phyloP scores from a whole-genome alignment of 1,139 yeast genomes.

The Suhomyces terraborum region DNA sequence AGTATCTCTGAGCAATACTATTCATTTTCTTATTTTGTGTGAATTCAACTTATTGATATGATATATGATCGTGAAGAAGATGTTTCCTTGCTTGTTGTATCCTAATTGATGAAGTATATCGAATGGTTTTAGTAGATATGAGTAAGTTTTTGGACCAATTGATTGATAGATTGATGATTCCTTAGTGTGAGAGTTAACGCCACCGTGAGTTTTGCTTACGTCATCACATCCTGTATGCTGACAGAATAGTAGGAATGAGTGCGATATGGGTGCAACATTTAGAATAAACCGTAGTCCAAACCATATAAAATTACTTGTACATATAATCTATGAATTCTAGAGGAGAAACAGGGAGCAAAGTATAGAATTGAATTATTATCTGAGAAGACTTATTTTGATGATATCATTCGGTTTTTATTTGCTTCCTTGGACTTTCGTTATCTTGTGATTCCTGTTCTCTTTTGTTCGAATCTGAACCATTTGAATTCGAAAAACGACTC shows the following conservation, averaged over 20 bases:
- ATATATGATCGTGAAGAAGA: too few relatives aligned
- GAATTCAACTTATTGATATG: neutral
- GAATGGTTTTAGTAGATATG: neutral
- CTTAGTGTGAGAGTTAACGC: constrained; percentile 7
- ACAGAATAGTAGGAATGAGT: too few relatives aligned
- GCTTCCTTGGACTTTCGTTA: constrained; percentile 15
- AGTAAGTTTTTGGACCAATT: neutral
- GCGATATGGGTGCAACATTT: too few relatives aligned
- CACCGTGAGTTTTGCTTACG: constrained; percentile 6
- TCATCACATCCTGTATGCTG: neutral
- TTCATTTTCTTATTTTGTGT: constrained; percentile 31
- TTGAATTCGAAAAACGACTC: neutral
- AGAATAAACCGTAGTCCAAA: too few relatives aligned
- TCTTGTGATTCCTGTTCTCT: constrained; percentile 13
- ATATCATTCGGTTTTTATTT: constrained; percentile 15
- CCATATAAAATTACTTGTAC: neutral
- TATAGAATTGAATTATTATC: constrained; percentile 9
- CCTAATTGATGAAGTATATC: neutral
- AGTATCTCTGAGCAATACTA: constrained; percentile 42
- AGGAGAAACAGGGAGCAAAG: constrained; percentile 1
- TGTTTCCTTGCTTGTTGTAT: too few relatives aligned
- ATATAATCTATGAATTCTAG: neutral
- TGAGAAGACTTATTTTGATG: neutral
- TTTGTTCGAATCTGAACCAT: constrained; percentile 10
- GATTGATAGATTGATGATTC: neutral